Conservation (phyloP, 2,329 filamentous ascomycete species). For the Pyrenochaeta sp. region DNA sequence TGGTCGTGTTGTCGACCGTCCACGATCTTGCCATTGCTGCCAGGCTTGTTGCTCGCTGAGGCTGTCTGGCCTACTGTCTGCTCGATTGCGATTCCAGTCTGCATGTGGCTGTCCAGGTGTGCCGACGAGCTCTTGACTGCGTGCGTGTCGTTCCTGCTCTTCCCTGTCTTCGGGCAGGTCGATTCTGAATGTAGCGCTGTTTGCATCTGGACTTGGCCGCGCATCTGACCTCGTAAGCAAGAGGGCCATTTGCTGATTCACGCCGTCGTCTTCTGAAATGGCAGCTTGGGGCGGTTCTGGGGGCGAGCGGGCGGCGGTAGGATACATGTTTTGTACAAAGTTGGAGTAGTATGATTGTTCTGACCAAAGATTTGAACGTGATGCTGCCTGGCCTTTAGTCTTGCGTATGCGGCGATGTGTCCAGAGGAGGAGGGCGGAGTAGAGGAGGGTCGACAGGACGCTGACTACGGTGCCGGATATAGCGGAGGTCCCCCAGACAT, state of each 20-base stretch:
- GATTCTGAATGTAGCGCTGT: constrained; percentile 55
- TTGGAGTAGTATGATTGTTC: constrained; percentile 55
- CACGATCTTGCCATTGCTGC: constrained; percentile 41
- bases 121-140: constrained; percentile 43
- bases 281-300: constrained; percentile 32
- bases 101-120: constrained; percentile 33
- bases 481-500: constrained; percentile 54
- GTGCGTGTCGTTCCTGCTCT: constrained; percentile 30
- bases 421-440: constrained; percentile 53
- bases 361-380: constrained; percentile 41
- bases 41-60: constrained; percentile 40
- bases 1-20: constrained; percentile 36
- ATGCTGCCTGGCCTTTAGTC: constrained; percentile 28
- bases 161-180: constrained; percentile 47
- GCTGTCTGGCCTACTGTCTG: constrained; percentile 38
- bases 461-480: constrained; percentile 55
- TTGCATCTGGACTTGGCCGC: constrained; percentile 42
- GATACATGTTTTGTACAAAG: constrained; percentile 58
- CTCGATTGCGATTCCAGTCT: constrained; percentile 32
- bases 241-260: constrained; percentile 61
- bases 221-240: constrained; percentile 52
- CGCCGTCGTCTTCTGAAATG: constrained; percentile 58
- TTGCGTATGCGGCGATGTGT: constrained; percentile 52
- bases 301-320: constrained; percentile 40
- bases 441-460: constrained; percentile 51